Evolutionary conservation across 257 asterid genomes (phyloP).

Genomic region (Solanum arcanum): DNA sequence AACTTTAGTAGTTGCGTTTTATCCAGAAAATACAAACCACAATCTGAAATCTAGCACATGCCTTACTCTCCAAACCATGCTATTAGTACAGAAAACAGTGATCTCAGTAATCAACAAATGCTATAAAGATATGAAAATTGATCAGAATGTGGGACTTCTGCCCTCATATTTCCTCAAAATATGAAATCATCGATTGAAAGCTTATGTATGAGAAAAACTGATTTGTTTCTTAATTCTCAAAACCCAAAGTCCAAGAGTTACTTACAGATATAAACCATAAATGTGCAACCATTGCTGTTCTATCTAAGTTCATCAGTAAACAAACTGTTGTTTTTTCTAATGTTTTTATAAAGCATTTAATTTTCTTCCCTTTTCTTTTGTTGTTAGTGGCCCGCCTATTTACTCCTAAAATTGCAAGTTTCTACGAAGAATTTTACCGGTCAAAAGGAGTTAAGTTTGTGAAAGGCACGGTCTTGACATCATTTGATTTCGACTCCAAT

Average conservation of each 20-base stretch:
- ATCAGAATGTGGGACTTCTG: not conserved
- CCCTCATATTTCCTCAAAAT: not conserved
- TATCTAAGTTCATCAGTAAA: not conserved
- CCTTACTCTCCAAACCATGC: not conserved
- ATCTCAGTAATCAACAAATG: not conserved
- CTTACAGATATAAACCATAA: not conserved
- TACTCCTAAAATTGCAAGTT: conserved; percentile 71
- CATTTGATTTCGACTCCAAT: conserved; percentile 66
- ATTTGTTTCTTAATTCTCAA: not conserved
- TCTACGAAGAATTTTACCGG: conserved; percentile 84
- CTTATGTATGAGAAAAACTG: not conserved
- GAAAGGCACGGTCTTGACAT: conserved; percentile 84
- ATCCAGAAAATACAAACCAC: not conserved
- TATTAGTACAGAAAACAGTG: not conserved
- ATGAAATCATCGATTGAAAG: not conserved
- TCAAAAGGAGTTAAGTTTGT: conserved; percentile 85
- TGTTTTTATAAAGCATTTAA: not conserved
- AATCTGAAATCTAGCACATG: not conserved
- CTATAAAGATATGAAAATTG: not conserved
- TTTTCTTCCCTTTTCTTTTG: conserved; percentile 9
- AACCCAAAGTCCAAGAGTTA: not conserved
- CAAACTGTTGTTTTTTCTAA: not conserved
- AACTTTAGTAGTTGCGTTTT: not conserved
- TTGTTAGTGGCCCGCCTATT: conserved; percentile 88
- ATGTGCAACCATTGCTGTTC: not conserved